phyloP scores from a whole-genome alignment of 164 flowering plant genomes.

The Hamamelis virginiana region DNA sequence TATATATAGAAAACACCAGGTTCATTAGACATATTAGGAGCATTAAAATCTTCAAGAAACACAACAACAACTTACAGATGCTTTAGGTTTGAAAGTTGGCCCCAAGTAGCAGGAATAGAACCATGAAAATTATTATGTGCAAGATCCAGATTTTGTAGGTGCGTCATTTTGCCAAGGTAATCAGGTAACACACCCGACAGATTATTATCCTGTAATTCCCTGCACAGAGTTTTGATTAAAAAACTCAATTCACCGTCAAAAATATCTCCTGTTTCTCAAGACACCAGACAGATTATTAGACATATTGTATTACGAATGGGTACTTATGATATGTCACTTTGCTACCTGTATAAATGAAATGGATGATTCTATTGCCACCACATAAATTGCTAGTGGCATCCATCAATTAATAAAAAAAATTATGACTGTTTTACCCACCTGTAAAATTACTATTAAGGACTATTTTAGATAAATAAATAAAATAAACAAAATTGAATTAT shows the following conservation, averaged over 20 bases:
- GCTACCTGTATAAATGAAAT: no score
- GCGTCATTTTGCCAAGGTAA: slow-evolving; percentile 54
- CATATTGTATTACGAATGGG: background rate
- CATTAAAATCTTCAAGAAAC: background rate
- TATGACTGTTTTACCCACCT: no score
- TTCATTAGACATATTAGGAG: background rate
- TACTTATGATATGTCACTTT: no score
- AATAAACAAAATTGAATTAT: no score
- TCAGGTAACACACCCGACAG: slow-evolving; percentile 78
- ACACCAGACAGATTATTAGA: no score
- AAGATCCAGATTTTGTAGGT: slow-evolving; percentile 70
- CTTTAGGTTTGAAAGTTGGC: slow-evolving; percentile 63
- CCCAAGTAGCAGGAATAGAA: slow-evolving; percentile 69
- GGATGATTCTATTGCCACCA: no score
- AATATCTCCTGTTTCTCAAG: background rate
- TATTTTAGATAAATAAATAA: no score
- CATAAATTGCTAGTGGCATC: no score
- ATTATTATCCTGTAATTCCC: slow-evolving; percentile 80
- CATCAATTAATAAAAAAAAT: no score
- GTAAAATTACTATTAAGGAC: no score
- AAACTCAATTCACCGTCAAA: background rate
- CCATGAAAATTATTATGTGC: slow-evolving; percentile 73
- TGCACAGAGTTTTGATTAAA: slow-evolving; percentile 31
- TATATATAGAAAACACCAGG: slow-evolving; percentile 23
- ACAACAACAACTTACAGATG: slow-evolving; percentile 57